Conservation (phyloP, 176 grass and related monocot genomes). For the Eragrostis nindensis region DNA sequence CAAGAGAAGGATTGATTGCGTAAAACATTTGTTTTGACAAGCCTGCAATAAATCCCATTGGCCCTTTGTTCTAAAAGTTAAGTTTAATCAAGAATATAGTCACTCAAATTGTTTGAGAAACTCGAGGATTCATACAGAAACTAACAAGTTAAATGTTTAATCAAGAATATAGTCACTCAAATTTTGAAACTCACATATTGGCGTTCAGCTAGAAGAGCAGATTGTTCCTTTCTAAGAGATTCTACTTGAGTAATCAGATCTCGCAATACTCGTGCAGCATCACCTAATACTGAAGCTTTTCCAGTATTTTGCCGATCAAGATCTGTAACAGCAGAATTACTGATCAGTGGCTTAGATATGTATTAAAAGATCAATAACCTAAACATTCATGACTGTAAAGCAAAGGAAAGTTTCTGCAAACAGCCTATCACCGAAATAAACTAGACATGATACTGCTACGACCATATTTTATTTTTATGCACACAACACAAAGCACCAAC, state of each 20-base stretch:
- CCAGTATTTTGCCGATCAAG: slow-evolving; percentile 68
- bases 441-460: neutral
- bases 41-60: slow-evolving; percentile 9
- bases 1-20: neutral
- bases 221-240: slow-evolving; percentile 71
- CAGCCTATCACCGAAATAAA: neutral
- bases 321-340: slow-evolving; percentile 56
- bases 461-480: neutral
- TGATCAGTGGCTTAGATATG: slow-evolving; percentile 34
- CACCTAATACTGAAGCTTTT: slow-evolving; percentile 70
- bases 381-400: slow-evolving; percentile 13
- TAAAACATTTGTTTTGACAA: neutral
- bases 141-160: neutral
- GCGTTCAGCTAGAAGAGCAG: slow-evolving; percentile 54
- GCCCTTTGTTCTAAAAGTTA: neutral
- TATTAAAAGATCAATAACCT: slow-evolving; percentile 3
- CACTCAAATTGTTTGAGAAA: neutral
- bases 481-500: neutral
- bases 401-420: slow-evolving; percentile 7
- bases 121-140: neutral
- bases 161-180: slow-evolving; percentile 1
- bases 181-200: slow-evolving; percentile 70
- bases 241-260: slow-evolving; percentile 69
- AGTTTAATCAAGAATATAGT: no score
- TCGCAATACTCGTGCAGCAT: slow-evolving; percentile 60